Conservation (phyloP, 306 rosid species). For the Castanea sativa region DNA sequence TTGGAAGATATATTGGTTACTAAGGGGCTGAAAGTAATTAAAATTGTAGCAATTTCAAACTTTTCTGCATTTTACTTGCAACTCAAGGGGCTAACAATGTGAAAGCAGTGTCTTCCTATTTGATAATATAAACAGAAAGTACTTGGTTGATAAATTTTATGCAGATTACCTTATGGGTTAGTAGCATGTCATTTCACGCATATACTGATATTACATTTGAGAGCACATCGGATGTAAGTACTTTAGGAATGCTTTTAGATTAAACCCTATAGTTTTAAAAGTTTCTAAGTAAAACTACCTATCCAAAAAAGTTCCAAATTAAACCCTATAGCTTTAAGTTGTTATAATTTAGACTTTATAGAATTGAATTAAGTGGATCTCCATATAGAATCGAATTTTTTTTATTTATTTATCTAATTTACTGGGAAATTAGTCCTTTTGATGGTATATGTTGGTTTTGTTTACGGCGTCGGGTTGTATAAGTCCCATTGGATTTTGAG, state of each 20-base stretch:
- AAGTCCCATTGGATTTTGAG: too few relatives aligned
- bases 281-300: too few relatives aligned
- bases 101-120: background rate
- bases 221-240: slow-evolving; percentile 78
- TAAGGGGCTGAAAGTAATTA: slow-evolving; percentile 64
- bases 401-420: too few relatives aligned
- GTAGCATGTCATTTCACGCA: slow-evolving; percentile 71
- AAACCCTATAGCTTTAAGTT: too few relatives aligned
- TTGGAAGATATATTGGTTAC: slow-evolving; percentile 79
- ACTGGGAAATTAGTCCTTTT: too few relatives aligned
- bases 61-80: background rate
- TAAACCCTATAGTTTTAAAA: too few relatives aligned
- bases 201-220: slow-evolving; percentile 64
- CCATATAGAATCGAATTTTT: too few relatives aligned
- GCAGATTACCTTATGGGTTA: slow-evolving; percentile 84
- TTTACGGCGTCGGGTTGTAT: too few relatives aligned
- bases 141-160: slow-evolving; percentile 19
- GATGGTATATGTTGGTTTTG: too few relatives aligned
- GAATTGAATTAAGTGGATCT: too few relatives aligned
- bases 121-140: background rate
- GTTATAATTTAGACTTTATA: too few relatives aligned
- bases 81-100: background rate
- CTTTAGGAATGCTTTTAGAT: background rate
- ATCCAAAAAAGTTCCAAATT: too few relatives aligned
- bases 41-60: background rate